Evolutionary conservation across 495 filamentous ascomycete species (phyloP).

Genomic region (Thozetella sp.): DNA sequence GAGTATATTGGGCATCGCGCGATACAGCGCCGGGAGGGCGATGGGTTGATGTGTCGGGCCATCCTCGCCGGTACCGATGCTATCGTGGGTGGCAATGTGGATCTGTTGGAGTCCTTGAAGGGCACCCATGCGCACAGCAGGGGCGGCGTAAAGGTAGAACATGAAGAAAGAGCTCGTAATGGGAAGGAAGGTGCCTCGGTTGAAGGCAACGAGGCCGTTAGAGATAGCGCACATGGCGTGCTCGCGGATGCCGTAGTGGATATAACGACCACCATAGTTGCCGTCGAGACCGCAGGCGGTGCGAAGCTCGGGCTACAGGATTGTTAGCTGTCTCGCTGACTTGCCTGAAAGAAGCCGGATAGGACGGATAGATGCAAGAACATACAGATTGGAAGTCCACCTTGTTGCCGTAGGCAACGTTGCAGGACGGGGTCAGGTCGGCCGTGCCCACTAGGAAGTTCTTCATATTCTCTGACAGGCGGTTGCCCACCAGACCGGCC

Average conservation of each 20-base stretch:
- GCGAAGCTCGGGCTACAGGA: too few species aligned
- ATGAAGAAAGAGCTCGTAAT: slow-evolving; percentile 59
- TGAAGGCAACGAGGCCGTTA: slow-evolving; percentile 55
- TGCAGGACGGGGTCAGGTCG: slow-evolving; percentile 59
- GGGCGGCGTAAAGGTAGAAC: slow-evolving; percentile 64
- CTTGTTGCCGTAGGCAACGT: slow-evolving; percentile 54
- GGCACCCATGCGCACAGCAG: slow-evolving; percentile 61
- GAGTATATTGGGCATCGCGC: slow-evolving; percentile 63
- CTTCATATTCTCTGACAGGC: slow-evolving; percentile 38
- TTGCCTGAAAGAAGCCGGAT: too few species aligned
- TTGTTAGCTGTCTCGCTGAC: too few species aligned
- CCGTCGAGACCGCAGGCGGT: slow-evolving; percentile 47
- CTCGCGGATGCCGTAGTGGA: slow-evolving; percentile 55
- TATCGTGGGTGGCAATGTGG: slow-evolving; percentile 63
- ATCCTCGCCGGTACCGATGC: slow-evolving; percentile 60
- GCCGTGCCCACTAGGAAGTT: slow-evolving; percentile 62
- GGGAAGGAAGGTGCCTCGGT: slow-evolving; percentile 49
- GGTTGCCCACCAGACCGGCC: too few species aligned
- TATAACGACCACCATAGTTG: slow-evolving; percentile 52
- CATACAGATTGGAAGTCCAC: too few species aligned
- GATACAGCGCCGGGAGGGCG: slow-evolving; percentile 56
- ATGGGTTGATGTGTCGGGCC: slow-evolving; percentile 66
- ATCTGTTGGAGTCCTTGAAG: slow-evolving; percentile 57
- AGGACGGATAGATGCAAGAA: too few species aligned
- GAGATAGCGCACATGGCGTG: slow-evolving; percentile 57